Conservation (phyloP, 176 grass and related monocot species). For the Bolboschoenus planiculmis region DNA sequence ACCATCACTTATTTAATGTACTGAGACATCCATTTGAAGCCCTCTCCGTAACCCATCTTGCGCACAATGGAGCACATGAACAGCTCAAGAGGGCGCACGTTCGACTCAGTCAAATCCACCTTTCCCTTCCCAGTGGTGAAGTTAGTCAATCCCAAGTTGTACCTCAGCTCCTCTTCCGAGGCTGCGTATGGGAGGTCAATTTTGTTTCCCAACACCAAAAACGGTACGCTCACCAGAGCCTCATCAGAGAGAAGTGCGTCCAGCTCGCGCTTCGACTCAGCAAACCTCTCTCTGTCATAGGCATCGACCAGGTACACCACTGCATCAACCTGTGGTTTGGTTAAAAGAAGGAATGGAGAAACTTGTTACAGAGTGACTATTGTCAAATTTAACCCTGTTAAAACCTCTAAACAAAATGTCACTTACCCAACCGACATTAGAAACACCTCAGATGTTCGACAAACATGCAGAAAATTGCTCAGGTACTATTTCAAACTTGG, state of each 20-base stretch:
- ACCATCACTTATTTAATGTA: constrained; percentile 58
- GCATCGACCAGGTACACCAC: constrained; percentile 83
- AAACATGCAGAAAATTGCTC: too few species aligned
- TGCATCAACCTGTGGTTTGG: too few species aligned
- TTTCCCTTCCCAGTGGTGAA: constrained; percentile 80
- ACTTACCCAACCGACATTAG: too few species aligned
- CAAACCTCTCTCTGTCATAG: constrained; percentile 68
- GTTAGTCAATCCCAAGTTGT: constrained; percentile 60
- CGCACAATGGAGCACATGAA: constrained; percentile 89
- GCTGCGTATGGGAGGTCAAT: constrained; percentile 69
- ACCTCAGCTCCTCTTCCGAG: constrained; percentile 63
- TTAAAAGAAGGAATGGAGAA: too few species aligned
- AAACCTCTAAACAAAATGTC: too few species aligned
- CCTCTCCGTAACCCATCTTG: constrained; percentile 83
- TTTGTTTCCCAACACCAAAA: constrained; percentile 79
- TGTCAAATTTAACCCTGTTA: too few species aligned
- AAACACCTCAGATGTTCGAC: too few species aligned
- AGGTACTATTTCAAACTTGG: too few species aligned
- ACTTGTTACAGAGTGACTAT: too few species aligned
- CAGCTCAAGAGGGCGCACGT: constrained; percentile 64
- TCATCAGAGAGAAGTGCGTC: constrained; percentile 76
- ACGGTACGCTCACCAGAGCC: constrained; percentile 46
- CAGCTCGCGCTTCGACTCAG: constrained; percentile 64
- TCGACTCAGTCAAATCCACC: constrained; percentile 50
- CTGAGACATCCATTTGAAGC: constrained; percentile 82